Base-by-base conservation (phyloP, 2,329 filamentous ascomycete genomes). In the Coniochaeta hoffmannii region DNA sequence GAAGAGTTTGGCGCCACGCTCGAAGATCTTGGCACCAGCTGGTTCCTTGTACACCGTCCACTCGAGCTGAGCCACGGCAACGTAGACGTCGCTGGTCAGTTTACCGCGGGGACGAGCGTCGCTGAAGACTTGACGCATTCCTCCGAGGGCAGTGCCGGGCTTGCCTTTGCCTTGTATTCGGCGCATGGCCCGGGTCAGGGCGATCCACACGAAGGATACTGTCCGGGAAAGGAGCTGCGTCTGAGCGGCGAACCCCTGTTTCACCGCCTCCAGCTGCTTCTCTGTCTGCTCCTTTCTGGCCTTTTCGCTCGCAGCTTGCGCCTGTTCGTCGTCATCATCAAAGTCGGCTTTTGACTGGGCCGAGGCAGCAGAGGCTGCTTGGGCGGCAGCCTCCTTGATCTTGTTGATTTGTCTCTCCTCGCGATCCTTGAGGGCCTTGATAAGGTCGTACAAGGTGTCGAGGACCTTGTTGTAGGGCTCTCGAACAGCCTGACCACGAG, bases 31-130 rank as follows among this genome's bases (percentile, higher is more conserved):
- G 44, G 88, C 89, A 1, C 92, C 93, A 0, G 94, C 90, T 0
- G 87, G 83, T 64, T 97, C 94, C 66, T 96, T 94, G 71, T 99
- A 99, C 62, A 95, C 95, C 63, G 96, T 87, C 67, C 94, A 93
- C 69, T 99, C 94, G 66, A 99, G 89, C 57, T 96, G 78, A 15
- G 95, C 94, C 62, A 90, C 90, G 1, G 91, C 91, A 54, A 97
- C 89, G 67, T 99, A 99, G 6, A 97, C 90, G 68, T 97, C 94
- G 64, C 90, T 96, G 8, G 90, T 94, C 49, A 99, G 81, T 54
- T 91, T 88, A 17, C 94, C 95, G 60, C 86, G 86, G 64, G 89
- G 88, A 32, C 94, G 85, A 50, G 94, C 92, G 69, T 97, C 91
- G 2, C 85, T 86, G 66, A 99, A 97, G 12, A 97, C 85, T 62